phyloP scores from a whole-genome alignment of 805 yeast species.

The Tetrapisispora phaffii region DNA sequence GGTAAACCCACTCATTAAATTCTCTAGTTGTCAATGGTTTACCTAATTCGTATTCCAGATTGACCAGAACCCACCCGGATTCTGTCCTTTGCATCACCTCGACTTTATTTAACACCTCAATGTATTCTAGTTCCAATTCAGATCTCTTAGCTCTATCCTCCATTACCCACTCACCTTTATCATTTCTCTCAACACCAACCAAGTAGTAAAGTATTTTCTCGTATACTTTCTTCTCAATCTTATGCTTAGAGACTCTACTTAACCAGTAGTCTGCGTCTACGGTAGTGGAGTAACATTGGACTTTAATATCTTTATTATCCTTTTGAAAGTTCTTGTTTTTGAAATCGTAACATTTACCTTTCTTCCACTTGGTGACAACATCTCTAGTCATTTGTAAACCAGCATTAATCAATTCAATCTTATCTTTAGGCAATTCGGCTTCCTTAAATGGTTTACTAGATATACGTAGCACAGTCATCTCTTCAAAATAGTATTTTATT shows the following conservation, averaged over 20 bases:
- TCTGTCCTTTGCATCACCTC: slow-evolving; percentile 13
- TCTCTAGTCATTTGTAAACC: slow-evolving; percentile 21
- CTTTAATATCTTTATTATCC: slow-evolving; percentile 20
- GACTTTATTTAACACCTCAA: slow-evolving; percentile 25
- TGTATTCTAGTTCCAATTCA: slow-evolving; percentile 28
- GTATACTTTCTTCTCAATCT: slow-evolving; percentile 11
- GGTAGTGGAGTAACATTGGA: slow-evolving; percentile 27
- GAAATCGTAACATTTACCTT: slow-evolving; percentile 26
- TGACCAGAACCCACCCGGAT: slow-evolving; percentile 25
- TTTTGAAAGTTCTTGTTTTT: slow-evolving; percentile 8
- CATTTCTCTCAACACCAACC: slow-evolving; percentile 21
- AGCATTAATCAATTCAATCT: slow-evolving; percentile 8
- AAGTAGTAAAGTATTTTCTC: slow-evolving; percentile 21
- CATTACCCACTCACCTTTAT: slow-evolving; percentile 13
- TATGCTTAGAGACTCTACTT: slow-evolving; percentile 25
- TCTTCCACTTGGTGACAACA: slow-evolving; percentile 24
- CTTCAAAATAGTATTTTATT: not conserved
- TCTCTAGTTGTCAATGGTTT: slow-evolving; percentile 31
- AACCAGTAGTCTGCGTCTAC: slow-evolving; percentile 29
- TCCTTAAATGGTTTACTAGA: slow-evolving; percentile 7
- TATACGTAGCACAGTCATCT: not conserved
- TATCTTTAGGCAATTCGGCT: slow-evolving; percentile 9
- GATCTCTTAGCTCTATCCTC: slow-evolving; percentile 26
- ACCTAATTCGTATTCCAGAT: slow-evolving; percentile 31
- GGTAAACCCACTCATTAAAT: slow-evolving; percentile 31